These are phyloP conservation scores for Exutisphaerella laricina DNA, from an alignment of 2,329 filamentous ascomycete genomes.

Conservation along the genomic window DNA sequence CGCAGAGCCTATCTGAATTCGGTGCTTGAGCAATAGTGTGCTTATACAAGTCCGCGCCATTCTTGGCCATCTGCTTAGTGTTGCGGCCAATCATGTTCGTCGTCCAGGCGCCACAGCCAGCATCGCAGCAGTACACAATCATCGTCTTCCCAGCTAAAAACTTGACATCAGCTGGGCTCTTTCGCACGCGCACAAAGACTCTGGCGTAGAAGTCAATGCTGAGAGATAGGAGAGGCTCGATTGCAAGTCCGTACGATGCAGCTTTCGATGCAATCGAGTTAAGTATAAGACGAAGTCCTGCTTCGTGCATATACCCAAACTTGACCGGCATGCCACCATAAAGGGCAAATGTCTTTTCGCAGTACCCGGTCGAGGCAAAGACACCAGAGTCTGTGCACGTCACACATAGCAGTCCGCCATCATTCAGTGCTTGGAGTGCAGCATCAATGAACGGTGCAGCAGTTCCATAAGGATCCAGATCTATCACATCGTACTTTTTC, in stretches of 20 bases:
- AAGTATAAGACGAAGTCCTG: conserved; percentile 77
- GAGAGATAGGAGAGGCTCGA: conserved; percentile 85
- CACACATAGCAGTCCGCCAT: conserved; percentile 86
- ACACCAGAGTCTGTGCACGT: conserved; percentile 96
- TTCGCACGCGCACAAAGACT: conserved; percentile 76
- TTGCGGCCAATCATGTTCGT: conserved; percentile 73
- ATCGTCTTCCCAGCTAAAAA: conserved; percentile 87
- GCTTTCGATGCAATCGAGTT: conserved; percentile 75
- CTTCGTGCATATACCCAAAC: conserved; percentile 81
- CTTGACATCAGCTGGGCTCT: conserved; percentile 80
- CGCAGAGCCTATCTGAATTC: conserved; percentile 59
- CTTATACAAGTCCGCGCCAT: conserved; percentile 65
- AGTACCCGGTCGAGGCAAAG: conserved; percentile 89
- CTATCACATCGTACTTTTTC: conserved; percentile 79
- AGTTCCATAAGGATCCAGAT: conserved; percentile 92
- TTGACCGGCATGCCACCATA: conserved; percentile 88
- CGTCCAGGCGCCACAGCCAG: conserved; percentile 85
- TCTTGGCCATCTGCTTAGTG: conserved; percentile 62
- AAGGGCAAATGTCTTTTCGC: conserved; percentile 88
- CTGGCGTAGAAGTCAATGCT: conserved; percentile 95
- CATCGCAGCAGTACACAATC: conserved; percentile 85
- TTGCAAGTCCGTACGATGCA: conserved; percentile 76
- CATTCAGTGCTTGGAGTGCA: conserved; percentile 77
- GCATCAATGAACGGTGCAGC: conserved; percentile 89
- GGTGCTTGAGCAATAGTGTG: conserved; percentile 69